A percentile compares a stretch with the other conserved stretches of the same genome.
phyloP scores from a whole-genome alignment of 23 red algal species.

The Gracilaria vermiculophylla region DNA sequence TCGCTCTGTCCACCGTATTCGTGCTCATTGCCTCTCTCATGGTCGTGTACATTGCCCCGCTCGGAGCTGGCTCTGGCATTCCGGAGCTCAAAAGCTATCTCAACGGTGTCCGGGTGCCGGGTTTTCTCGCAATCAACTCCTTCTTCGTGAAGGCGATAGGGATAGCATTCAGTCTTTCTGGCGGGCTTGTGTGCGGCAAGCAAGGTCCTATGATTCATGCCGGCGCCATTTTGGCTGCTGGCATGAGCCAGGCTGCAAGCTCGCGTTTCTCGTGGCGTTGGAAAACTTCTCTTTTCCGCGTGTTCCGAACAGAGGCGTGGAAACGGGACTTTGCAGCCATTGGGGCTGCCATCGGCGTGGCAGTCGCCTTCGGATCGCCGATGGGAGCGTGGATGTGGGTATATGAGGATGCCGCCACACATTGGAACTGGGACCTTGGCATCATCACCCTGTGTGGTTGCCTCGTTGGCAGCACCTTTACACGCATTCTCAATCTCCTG shows the following conservation, averaged over 20 bases:
- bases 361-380: conserved; percentile 78
- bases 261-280: conserved; percentile 50
- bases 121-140: conserved; percentile 70
- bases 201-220: conserved; percentile 83
- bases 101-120: conserved; percentile 80
- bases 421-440: conserved; percentile 79
- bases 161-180: conserved; percentile 48
- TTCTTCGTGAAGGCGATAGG: conserved; percentile 79
- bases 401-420: conserved; percentile 79
- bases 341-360: conserved; percentile 75
- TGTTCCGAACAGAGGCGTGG: conserved; percentile 78
- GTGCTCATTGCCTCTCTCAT: conserved; percentile 36
- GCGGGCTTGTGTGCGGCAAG: conserved; percentile 69
- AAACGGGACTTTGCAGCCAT: conserved; percentile 83
- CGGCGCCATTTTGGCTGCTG: conserved; percentile 72
- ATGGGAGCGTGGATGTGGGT: conserved; percentile 86
- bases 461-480: conserved; percentile 29
- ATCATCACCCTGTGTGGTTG: conserved; percentile 65
- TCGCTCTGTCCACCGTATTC: conserved; percentile 30
- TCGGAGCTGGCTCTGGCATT: conserved; percentile 77
- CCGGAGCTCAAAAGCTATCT: conserved; percentile 83
- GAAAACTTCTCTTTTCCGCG: conserved; percentile 11
- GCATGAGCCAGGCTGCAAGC: conserved; percentile 66
- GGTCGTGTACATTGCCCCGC: conserved; percentile 74
- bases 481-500: conserved; percentile 54